Evolutionary conservation across 2,329 filamentous ascomycete species (phyloP), one percentile per base, ranked within the genome.

Genomic region (Trichoderma brevicompactum): DNA sequence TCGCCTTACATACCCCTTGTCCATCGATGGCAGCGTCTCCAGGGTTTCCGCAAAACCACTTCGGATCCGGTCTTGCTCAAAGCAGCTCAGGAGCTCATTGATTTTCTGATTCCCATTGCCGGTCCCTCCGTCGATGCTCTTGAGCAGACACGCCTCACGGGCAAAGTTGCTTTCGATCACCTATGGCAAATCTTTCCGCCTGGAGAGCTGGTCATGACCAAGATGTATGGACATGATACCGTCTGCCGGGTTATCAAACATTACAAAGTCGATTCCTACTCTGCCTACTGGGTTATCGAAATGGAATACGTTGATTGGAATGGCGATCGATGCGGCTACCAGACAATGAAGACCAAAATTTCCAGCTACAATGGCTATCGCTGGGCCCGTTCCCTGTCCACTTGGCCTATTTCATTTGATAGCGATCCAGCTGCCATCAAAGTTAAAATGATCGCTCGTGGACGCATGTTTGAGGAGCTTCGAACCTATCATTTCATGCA

Each of bases 401-500:
- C 38, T 4, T 55, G 52, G 52, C 52, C 52, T 13, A 55, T 55
- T 10, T 40, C 52, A 2, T 55, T 41, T 32, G 52, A 40, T 6
- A 17, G 13, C 7, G 38, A 55, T 2, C 19, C 52, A 2, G 52
- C 41, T 15, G 17, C 52, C 5, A 55, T 55, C 38, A 55, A 43
- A 8, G 3, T 17, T 13, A 55, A 32, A 13, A 55, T 55, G 52
- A 10, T 43, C 12, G 52, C 52, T 2, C 52, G 52, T 19, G 52
- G 52, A 9, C 52, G 52, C 19, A 36, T 28, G 38, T 55, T 55
- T 43, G 52, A 55, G 52, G 52, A 55, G 0, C n/a, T 55, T 36
- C 40, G 52, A 19, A 55, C 52, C 2, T 55, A 55, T 41, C 52
- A 55, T 13, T 55, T 55, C 9, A 55, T 55, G 52, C 52, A 55